Conservation (phyloP, 179 eudicot species). For the Beta lomatogona region DNA sequence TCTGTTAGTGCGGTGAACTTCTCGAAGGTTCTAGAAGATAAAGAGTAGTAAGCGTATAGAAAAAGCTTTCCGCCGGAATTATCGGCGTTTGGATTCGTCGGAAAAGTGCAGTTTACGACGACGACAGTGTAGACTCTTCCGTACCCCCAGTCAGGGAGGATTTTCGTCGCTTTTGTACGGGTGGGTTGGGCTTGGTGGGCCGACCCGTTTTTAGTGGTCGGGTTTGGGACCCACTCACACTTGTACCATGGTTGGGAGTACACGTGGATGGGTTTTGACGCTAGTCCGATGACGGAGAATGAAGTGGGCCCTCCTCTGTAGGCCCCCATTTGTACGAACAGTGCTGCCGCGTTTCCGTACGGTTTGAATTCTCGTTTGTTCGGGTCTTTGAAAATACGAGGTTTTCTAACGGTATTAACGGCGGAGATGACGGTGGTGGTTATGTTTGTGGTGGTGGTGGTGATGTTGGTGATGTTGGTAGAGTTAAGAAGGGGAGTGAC, state of each 20-base stretch:
- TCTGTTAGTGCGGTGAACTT: conserved; percentile 55
- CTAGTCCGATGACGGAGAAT: conserved; percentile 49
- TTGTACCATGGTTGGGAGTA: conserved; percentile 45
- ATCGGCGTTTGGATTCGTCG: conserved; percentile 31
- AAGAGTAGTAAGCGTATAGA: conserved; percentile 53
- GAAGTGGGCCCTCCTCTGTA: conserved; percentile 28
- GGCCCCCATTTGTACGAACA: conserved; percentile 35
- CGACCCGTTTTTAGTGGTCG: conserved; percentile 10
- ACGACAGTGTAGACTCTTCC: conserved; percentile 66
- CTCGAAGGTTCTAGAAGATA: conserved; percentile 43
- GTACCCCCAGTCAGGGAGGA: conserved; percentile 77
- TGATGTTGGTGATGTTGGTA: not conserved
- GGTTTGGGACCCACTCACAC: conserved; percentile 50
- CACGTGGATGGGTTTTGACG: conserved; percentile 60
- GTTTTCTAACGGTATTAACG: not conserved
- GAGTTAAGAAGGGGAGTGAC: not conserved
- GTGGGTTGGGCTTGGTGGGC: not conserved
- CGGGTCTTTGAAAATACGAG: not conserved
- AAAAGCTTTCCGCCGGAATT: conserved; percentile 49
- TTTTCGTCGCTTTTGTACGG: conserved; percentile 42
- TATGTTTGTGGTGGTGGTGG: conserved; percentile 6
- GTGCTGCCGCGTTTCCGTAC: conserved; percentile 51
- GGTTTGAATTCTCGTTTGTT: conserved; percentile 38
- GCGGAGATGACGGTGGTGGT: not conserved
- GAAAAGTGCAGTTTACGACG: conserved; percentile 58